phyloP scores from a whole-genome alignment of 345 rosid species.

The Toxicodendron radicans region DNA sequence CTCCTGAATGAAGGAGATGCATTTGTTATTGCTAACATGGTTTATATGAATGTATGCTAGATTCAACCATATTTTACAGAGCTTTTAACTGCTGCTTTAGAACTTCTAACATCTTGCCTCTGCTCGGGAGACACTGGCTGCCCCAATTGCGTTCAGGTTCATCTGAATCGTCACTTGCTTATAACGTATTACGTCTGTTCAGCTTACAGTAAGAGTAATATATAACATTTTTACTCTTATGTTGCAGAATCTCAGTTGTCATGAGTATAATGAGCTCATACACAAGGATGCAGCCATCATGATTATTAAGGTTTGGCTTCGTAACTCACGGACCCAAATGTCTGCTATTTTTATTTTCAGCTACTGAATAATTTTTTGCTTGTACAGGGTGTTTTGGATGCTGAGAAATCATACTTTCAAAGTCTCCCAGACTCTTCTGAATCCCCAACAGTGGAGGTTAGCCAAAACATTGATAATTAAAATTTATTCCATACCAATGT shows the following conservation, averaged over 20 bases:
- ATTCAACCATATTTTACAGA: slow-evolving; percentile 71
- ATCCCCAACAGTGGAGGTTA: not conserved
- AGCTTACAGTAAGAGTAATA: not conserved
- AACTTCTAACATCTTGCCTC: slow-evolving; percentile 61
- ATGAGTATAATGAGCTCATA: slow-evolving; percentile 70
- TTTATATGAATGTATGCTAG: slow-evolving; percentile 33
- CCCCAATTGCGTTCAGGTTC: slow-evolving; percentile 82
- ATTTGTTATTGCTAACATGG: slow-evolving; percentile 16
- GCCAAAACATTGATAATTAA: not conserved
- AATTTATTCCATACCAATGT: not conserved
- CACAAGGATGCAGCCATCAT: slow-evolving; percentile 78
- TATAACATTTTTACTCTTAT: not conserved
- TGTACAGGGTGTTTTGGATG: slow-evolving; percentile 67
- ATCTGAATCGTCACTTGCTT: slow-evolving; percentile 6
- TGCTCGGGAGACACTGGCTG: slow-evolving; percentile 71
- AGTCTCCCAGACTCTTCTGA: slow-evolving; percentile 10
- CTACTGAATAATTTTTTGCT: slow-evolving; percentile 18
- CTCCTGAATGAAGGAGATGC: not conserved
- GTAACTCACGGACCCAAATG: slow-evolving; percentile 4
- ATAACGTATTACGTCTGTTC: not conserved
- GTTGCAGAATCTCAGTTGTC: slow-evolving; percentile 63
- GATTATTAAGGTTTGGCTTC: slow-evolving; percentile 59
- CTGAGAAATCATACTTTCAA: slow-evolving; percentile 51
- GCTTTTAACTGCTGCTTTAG: slow-evolving; percentile 70
- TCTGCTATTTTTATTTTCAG: not conserved